phyloP scores from a whole-genome alignment of 129 eudicot species.

The Cynara cardunculus region DNA sequence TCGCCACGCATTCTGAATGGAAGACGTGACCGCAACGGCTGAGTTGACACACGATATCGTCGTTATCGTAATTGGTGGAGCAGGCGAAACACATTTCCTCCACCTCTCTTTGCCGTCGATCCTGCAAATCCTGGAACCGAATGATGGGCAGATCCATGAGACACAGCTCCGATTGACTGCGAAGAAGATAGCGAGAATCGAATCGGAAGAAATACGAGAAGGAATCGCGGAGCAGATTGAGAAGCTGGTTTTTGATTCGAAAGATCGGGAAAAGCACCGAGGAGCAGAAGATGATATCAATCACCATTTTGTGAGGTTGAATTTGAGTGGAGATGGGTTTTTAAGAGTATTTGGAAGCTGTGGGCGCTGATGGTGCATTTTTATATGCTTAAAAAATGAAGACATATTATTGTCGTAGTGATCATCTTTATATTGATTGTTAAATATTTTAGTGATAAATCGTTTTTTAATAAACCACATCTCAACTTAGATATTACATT shows the following conservation, averaged over 20 bases:
- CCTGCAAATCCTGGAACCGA: neutral
- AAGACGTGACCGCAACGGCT: neutral
- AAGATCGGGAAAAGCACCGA: neutral
- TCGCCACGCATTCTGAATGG: neutral
- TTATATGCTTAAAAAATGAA: neutral
- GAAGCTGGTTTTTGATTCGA: neutral
- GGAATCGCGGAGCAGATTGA: neutral
- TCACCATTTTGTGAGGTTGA: neutral
- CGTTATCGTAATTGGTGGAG: neutral
- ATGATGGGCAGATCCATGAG: neutral
- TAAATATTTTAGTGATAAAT: too few species aligned
- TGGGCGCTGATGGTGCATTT: neutral
- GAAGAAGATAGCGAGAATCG: neutral
- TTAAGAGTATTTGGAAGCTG: neutral
- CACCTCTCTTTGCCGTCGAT: neutral
- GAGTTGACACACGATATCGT: neutral
- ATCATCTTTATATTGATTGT: too few species aligned
- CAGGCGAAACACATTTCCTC: neutral
- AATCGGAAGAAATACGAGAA: neutral
- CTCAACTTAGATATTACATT: too few species aligned
- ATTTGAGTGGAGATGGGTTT: neutral
- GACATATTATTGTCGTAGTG: too few species aligned
- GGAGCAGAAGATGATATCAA: neutral
- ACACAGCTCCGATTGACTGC: neutral
- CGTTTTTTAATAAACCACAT: too few species aligned